These are phyloP conservation scores for Paragyromitra xinjiangensis DNA, from an alignment of 495 filamentous ascomycete species.

Conservation along the genomic window DNA sequence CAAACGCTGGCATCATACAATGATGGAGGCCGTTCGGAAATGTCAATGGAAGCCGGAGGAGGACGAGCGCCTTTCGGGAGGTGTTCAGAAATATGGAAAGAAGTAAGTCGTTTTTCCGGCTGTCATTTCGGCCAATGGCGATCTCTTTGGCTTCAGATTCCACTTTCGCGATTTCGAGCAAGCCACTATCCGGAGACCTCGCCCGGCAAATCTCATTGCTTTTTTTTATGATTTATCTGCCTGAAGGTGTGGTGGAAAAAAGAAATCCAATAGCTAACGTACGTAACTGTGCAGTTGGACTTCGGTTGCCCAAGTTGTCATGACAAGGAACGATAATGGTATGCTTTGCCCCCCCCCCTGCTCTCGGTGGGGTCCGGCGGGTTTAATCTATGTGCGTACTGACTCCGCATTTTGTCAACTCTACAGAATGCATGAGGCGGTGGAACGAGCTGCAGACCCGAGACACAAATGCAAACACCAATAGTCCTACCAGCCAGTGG, in stretches of 20 bases:
- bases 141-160: background rate
- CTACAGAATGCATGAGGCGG: conserved; percentile 53
- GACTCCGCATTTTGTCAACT: conserved; percentile 40
- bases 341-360: conserved; percentile 5
- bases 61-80: conserved; percentile 58
- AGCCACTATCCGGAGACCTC: background rate
- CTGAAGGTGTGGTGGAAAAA: background rate
- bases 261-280: conserved; percentile 27
- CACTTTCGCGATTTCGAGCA: background rate
- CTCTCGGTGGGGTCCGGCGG: conserved; percentile 14
- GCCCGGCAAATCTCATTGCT: background rate
- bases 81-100: conserved; percentile 59
- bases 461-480: conserved; percentile 32
- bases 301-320: conserved; percentile 50
- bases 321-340: conserved; percentile 53
- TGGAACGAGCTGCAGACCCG: conserved; percentile 48
- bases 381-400: conserved; percentile 26
- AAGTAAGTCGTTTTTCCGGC: conserved; percentile 36
- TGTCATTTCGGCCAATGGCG: background rate
- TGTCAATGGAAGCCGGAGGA: conserved; percentile 61
- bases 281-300: conserved; percentile 43
- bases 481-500: conserved; percentile 28
- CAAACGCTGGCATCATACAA: conserved; percentile 61
- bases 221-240: background rate
- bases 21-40: conserved; percentile 59